Conservation (phyloP, 2,329 filamentous ascomycete species). For the Didymella lethalis region DNA sequence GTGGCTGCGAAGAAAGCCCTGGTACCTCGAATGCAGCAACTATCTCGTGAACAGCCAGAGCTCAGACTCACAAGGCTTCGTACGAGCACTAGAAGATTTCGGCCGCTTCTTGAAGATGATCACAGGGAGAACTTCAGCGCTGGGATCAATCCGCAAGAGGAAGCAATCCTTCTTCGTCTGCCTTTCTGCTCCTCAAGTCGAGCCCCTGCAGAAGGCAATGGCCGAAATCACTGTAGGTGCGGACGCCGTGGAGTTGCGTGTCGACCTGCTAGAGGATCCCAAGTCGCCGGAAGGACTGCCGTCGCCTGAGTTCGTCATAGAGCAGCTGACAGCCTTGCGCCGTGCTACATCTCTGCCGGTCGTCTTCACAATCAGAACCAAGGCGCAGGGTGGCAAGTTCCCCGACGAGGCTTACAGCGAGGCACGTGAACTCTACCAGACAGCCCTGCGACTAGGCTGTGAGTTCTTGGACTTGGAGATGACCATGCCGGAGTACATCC, state of each 20-base stretch:
- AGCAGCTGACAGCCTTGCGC: conserved; percentile 82
- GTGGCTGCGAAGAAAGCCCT: conserved; percentile 86
- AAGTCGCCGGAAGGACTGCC: conserved; percentile 65
- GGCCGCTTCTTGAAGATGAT: conserved; percentile 74
- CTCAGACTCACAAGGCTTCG: conserved; percentile 59
- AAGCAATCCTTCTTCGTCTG: conserved; percentile 90
- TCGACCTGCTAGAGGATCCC: conserved; percentile 84
- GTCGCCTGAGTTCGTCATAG: conserved; percentile 76
- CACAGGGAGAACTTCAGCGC: conserved; percentile 64
- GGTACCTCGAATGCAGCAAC: conserved; percentile 93
- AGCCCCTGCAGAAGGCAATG: conserved; percentile 69
- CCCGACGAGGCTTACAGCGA: conserved; percentile 77
- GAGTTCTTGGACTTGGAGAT: conserved; percentile 96
- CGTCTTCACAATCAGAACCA: conserved; percentile 90
- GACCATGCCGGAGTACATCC: conserved; percentile 78
- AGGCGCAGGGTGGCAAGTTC: conserved; percentile 86
- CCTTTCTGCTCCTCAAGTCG: conserved; percentile 80
- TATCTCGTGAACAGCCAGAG: conserved; percentile 88
- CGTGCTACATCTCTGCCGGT: conserved; percentile 77
- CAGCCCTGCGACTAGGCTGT: conserved; percentile 81
- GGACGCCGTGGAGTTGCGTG: conserved; percentile 92
- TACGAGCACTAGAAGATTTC: conserved; percentile 72
- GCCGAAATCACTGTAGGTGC: conserved; percentile 80
- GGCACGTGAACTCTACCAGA: conserved; percentile 75
- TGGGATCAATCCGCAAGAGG: conserved; percentile 69